These are phyloP conservation scores for Jacaranda copaia DNA, from an alignment of 257 asterid species.

Conservation along the genomic window DNA sequence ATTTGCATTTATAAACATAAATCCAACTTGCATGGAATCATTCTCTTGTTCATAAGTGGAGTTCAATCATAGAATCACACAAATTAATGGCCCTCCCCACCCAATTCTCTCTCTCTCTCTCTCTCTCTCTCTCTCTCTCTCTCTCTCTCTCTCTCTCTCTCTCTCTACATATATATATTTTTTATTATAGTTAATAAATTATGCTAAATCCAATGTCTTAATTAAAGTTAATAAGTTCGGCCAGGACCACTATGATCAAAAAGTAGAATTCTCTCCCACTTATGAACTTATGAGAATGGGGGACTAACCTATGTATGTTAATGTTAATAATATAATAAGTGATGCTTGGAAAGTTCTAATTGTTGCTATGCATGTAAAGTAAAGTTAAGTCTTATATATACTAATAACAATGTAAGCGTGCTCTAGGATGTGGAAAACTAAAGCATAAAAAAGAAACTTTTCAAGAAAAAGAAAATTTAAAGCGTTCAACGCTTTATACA, in stretches of 20 bases:
- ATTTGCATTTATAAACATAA: conserved; percentile 25
- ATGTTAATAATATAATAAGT: background rate
- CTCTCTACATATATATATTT: background rate
- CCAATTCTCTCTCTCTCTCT: background rate
- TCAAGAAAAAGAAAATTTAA: conserved; percentile 15
- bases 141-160: background rate
- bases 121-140: background rate
- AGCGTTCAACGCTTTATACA: conserved; percentile 21
- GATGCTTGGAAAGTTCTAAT: conserved; percentile 42
- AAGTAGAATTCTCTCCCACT: conserved; percentile 24
- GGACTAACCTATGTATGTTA: conserved; percentile 32
- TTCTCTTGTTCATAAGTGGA: conserved; percentile 44
- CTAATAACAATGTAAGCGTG: conserved; percentile 42
- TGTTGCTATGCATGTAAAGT: conserved; percentile 23
- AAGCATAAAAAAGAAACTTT: conserved; percentile 17
- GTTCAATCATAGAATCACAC: conserved; percentile 39
- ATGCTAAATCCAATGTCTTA: conserved; percentile 22
- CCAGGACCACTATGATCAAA: conserved; percentile 44
- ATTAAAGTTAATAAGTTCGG: conserved; percentile 29
- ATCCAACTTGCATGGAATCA: conserved; percentile 52
- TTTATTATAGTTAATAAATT: background rate
- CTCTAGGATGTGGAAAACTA: conserved; percentile 36
- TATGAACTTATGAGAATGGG: conserved; percentile 29
- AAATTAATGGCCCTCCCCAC: background rate
- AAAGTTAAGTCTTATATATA: conserved; percentile 35